Conservation (phyloP, 2,329 filamentous ascomycete species). For the Simplicillium sp. region DNA sequence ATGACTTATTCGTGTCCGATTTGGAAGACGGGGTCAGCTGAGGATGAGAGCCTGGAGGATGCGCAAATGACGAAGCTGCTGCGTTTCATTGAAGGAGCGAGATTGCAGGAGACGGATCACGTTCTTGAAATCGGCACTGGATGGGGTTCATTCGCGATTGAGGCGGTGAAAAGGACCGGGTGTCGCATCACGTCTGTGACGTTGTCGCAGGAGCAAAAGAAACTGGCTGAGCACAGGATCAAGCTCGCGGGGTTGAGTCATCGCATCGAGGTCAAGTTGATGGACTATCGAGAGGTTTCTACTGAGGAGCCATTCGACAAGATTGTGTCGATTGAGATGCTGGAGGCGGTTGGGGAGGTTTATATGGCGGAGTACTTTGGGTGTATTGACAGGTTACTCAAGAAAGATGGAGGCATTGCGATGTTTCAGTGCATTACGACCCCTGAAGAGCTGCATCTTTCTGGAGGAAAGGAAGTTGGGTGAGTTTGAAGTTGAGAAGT, state of each 20-base stretch:
- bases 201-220: constrained; percentile 59
- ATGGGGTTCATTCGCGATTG: constrained; percentile 66
- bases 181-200: constrained; percentile 65
- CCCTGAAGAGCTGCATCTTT: constrained; percentile 58
- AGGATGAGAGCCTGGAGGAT: constrained; percentile 49
- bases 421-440: constrained; percentile 73
- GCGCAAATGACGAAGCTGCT: constrained; percentile 60
- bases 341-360: constrained; percentile 63
- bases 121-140: constrained; percentile 68
- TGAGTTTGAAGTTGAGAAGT: too few relatives aligned
- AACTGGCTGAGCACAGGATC: constrained; percentile 58
- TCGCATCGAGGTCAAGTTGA: constrained; percentile 52
- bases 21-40: constrained; percentile 34
- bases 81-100: constrained; percentile 55
- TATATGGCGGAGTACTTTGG: constrained; percentile 60
- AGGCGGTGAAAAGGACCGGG: constrained; percentile 54
- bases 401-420: constrained; percentile 52
- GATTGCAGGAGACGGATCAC: constrained; percentile 55
- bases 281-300: constrained; percentile 58
- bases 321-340: constrained; percentile 67
- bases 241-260: constrained; percentile 47
- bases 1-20: constrained; percentile 71
- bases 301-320: constrained; percentile 55
- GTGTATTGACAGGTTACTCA: constrained; percentile 53
- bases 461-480: constrained; percentile 53